A percentile compares a stretch with the other conserved stretches of the same genome.
Evolutionary conservation across 208 protist species (phyloP).

Genomic region (Blastocrithidia nonstop): DNA sequence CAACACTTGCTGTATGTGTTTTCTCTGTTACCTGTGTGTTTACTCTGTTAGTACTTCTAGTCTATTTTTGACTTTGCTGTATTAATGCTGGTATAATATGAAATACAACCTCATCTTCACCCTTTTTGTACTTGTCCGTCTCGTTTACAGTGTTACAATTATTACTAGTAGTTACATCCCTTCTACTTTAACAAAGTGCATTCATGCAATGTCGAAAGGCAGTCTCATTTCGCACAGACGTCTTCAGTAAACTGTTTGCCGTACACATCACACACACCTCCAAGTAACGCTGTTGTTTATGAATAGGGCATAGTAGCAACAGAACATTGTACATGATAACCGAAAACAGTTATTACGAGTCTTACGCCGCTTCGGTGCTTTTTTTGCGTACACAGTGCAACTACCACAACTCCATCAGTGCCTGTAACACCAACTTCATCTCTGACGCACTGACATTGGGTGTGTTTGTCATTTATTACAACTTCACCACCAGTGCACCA

Average conservation of each 20-base stretch:
- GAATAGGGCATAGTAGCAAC: background rate
- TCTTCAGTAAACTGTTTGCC: background rate
- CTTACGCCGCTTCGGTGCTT: slow-evolving; percentile 11
- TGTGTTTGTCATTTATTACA: slow-evolving; percentile 22
- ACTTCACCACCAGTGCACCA: slow-evolving; percentile 55
- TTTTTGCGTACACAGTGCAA: slow-evolving; percentile 63
- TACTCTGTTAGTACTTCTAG: background rate
- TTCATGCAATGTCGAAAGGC: background rate
- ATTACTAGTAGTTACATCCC: no score
- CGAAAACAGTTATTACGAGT: slow-evolving; percentile 54
- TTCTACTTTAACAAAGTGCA: background rate
- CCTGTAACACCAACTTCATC: slow-evolving; percentile 31
- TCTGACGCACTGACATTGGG: slow-evolving; percentile 45
- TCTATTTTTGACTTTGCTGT: background rate
- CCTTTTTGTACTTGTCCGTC: no score
- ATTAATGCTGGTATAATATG: no score
- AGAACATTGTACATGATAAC: slow-evolving; percentile 32
- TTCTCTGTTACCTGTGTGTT: background rate
- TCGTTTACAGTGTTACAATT: no score
- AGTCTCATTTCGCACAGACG: background rate
- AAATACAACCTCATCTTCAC: no score
- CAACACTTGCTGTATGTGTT: background rate
- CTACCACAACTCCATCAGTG: slow-evolving; percentile 67
- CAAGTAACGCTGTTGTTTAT: background rate
- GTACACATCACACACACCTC: background rate